Percentiles rank a stretch among this genome's conserved stretches.
These are phyloP conservation scores for Termitomyces sp. DNA, from an alignment of 768 basidiomycete genomes.

Conservation along the genomic window DNA sequence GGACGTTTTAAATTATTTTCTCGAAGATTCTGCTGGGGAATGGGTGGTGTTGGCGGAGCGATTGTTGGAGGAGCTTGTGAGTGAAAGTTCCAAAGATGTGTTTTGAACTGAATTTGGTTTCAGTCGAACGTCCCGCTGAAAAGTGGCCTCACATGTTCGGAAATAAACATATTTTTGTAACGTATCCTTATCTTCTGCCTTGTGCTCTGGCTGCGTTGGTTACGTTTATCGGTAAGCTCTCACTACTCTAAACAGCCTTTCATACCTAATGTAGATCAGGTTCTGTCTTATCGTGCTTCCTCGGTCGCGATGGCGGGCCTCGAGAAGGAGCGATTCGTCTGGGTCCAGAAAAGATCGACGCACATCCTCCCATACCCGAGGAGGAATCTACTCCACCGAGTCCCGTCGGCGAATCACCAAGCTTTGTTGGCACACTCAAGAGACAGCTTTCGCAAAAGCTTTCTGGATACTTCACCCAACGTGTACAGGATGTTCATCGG, in stretches of 20 bases:
- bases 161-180: constrained; percentile 58
- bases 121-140: constrained; percentile 77
- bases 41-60: constrained; percentile 90
- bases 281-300: constrained; percentile 83
- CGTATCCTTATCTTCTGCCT: constrained; percentile 89
- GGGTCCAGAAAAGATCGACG: constrained; percentile 62
- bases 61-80: constrained; percentile 80
- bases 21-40: constrained; percentile 86
- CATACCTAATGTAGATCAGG: constrained; percentile 37
- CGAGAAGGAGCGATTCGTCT: constrained; percentile 82
- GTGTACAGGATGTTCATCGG: constrained; percentile 35
- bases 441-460: constrained; percentile 50
- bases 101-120: constrained; percentile 6
- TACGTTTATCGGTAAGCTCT: constrained; percentile 57
- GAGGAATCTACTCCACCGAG: constrained; percentile 48
- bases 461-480: constrained; percentile 54
- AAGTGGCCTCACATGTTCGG: constrained; percentile 84
- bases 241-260: constrained; percentile 3
- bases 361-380: constrained; percentile 56
- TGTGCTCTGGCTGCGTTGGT: constrained; percentile 73
- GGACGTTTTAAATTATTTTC: constrained; percentile 2
- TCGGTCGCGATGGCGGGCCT: constrained; percentile 88
- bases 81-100: constrained; percentile 21
- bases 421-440: constrained; percentile 35
- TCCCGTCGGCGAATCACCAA: constrained; percentile 32